phyloP scores from a whole-genome alignment of 306 rosid species.

The Begonia masoniana region DNA sequence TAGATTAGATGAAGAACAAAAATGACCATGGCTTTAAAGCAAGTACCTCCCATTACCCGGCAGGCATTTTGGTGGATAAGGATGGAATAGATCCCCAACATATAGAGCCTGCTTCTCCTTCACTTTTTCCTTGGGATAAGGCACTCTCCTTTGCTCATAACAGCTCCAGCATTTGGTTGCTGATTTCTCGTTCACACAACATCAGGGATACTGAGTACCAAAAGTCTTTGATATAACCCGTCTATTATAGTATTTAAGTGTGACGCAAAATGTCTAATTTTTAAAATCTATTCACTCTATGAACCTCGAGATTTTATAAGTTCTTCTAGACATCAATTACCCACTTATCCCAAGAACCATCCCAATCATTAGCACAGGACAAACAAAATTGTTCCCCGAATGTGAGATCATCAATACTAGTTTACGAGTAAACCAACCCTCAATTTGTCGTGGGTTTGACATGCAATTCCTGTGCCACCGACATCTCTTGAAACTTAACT shows the following conservation, averaged over 20 bases:
- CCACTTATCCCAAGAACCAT: no score
- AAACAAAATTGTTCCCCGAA: no score
- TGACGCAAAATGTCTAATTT: no score
- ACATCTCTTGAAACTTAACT: conserved; percentile 31
- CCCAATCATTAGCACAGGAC: no score
- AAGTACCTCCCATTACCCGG: conserved; percentile 48
- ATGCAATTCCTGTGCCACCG: conserved; percentile 47
- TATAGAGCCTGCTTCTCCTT: conserved; percentile 55
- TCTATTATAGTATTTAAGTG: no score
- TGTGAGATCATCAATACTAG: no score
- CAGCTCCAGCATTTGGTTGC: conserved; percentile 97
- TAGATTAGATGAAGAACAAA: conserved; percentile 26
- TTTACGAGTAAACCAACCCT: conserved; percentile 50
- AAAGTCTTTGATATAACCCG: no score
- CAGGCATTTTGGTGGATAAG: conserved; percentile 25
- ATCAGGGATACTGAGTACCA: no score
- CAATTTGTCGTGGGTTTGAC: conserved; percentile 27
- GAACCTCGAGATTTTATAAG: no score
- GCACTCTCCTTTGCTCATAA: conserved; percentile 82
- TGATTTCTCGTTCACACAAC: conserved; percentile 65
- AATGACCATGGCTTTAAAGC: conserved; percentile 42
- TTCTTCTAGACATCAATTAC: no score
- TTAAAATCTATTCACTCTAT: no score
- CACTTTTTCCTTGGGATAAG: conserved; percentile 41
- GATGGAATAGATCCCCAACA: conserved; percentile 42